A percentile compares a stretch with the other conserved stretches of the same genome.
phyloP scores from a whole-genome alignment of 495 filamentous ascomycete species.

The Xylaria longipes region DNA sequence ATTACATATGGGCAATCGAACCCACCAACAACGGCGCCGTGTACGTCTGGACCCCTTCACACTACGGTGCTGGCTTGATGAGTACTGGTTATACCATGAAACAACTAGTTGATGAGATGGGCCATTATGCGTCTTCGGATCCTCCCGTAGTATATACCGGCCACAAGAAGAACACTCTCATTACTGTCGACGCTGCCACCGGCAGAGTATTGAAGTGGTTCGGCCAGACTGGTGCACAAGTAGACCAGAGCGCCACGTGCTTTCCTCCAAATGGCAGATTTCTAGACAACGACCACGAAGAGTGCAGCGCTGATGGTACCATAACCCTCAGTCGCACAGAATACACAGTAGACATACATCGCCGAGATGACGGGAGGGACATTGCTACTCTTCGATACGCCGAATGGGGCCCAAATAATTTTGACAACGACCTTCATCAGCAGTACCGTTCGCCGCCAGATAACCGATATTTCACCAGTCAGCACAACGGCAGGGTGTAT shows the following conservation, averaged over 20 bases:
- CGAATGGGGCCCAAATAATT: conserved; percentile 94
- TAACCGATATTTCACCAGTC: conserved; percentile 84
- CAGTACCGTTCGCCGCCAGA: conserved; percentile 84
- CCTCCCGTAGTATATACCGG: conserved; percentile 86
- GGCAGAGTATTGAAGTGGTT: conserved; percentile 70
- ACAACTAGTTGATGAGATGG: conserved; percentile 76
- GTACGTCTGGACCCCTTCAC: conserved; percentile 82
- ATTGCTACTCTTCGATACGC: conserved; percentile 92
- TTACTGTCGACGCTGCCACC: conserved; percentile 84
- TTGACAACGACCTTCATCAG: conserved; percentile 82
- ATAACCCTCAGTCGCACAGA: conserved; percentile 84
- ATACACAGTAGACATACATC: conserved; percentile 85
- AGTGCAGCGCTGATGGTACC: conserved; percentile 73
- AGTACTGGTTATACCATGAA: conserved; percentile 87
- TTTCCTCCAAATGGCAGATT: conserved; percentile 65
- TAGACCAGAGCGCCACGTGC: conserved; percentile 62
- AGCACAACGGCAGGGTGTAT: conserved; percentile 85
- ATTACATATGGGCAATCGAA: conserved; percentile 96
- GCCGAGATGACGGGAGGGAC: conserved; percentile 71
- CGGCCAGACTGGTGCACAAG: conserved; percentile 48
- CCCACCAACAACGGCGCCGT: conserved; percentile 85
- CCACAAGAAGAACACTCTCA: conserved; percentile 86
- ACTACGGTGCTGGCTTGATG: conserved; percentile 71
- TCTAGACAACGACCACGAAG: conserved; percentile 62
- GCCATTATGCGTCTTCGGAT: conserved; percentile 69